Percentiles rank a stretch among this genome's conserved stretches.
Conservation (phyloP, 2,329 filamentous ascomycete species). For the Paradendryphiella salina region DNA sequence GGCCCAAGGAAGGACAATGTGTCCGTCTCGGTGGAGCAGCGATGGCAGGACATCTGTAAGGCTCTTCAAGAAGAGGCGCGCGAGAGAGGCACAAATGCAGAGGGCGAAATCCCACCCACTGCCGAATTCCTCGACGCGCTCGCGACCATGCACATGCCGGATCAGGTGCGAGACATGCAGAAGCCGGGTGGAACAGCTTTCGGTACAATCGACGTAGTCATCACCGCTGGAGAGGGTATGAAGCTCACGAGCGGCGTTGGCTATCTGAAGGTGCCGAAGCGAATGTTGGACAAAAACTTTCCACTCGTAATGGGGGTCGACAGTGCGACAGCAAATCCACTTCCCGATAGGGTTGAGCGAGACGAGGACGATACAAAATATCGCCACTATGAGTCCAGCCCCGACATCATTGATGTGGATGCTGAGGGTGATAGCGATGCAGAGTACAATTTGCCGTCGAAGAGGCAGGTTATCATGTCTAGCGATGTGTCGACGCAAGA, state of each 20-base stretch:
- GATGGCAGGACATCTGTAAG: conserved; percentile 43
- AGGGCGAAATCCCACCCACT: conserved; percentile 40
- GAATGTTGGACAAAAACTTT: conserved; percentile 30
- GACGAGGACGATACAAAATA: background rate
- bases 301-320: background rate
- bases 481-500: background rate
- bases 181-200: conserved; percentile 35
- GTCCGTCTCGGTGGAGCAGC: conserved; percentile 18
- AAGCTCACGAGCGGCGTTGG: conserved; percentile 26
- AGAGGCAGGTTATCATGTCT: conserved; percentile 9
- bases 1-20: conserved; percentile 11
- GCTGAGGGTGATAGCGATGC: conserved; percentile 13
- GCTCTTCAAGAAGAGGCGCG: conserved; percentile 42
- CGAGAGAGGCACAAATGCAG: conserved; percentile 38
- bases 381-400: background rate
- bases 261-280: conserved; percentile 33
- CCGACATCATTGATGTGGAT: background rate
- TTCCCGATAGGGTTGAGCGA: background rate
- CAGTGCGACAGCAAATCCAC: background rate
- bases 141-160: conserved; percentile 45
- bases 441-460: conserved; percentile 3
- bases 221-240: conserved; percentile 36
- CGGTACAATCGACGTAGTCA: conserved; percentile 47
- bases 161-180: conserved; percentile 37
- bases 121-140: conserved; percentile 48